A percentile compares a stretch with the other conserved stretches of the same genome.
These are phyloP conservation scores for Zalaria sp. DNA, from an alignment of 2,329 filamentous ascomycete species.

Conservation along the genomic window DNA sequence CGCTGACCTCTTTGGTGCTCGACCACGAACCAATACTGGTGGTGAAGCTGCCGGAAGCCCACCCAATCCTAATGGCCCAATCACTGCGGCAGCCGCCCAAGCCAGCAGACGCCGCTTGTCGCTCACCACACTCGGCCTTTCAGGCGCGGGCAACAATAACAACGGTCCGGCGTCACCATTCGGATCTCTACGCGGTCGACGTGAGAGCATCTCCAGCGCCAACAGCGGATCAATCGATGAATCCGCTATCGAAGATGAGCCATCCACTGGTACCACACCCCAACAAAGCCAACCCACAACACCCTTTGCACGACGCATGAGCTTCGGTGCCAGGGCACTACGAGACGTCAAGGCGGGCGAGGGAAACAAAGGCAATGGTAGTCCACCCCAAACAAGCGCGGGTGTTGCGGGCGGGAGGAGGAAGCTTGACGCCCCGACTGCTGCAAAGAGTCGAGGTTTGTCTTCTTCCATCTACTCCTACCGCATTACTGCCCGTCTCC, in stretches of 20 bases:
- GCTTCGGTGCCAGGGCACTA: slow-evolving; percentile 73
- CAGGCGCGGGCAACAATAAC: slow-evolving; percentile 26
- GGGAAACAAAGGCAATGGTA: slow-evolving; percentile 46
- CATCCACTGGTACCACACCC: slow-evolving; percentile 25
- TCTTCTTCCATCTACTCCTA: slow-evolving; percentile 21
- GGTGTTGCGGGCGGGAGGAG: slow-evolving; percentile 8
- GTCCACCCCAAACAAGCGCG: slow-evolving; percentile 30
- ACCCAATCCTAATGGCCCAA: slow-evolving; percentile 21
- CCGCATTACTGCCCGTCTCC: background rate
- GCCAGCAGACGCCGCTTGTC: slow-evolving; percentile 35
- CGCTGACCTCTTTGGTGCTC: slow-evolving; percentile 31
- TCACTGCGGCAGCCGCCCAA: slow-evolving; percentile 33
- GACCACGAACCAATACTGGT: slow-evolving; percentile 3
- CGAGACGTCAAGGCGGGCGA: slow-evolving; percentile 54
- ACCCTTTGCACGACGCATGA: slow-evolving; percentile 73
- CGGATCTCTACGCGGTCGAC: slow-evolving; percentile 26
- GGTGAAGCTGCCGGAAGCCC: too few species aligned
- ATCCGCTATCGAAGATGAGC: slow-evolving; percentile 40
- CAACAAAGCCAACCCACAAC: slow-evolving; percentile 48
- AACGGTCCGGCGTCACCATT: slow-evolving; percentile 18
- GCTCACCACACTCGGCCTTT: slow-evolving; percentile 34
- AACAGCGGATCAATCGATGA: slow-evolving; percentile 31
- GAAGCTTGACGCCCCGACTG: slow-evolving; percentile 6
- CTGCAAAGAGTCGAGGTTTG: slow-evolving; percentile 40
- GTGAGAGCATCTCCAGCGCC: slow-evolving; percentile 28